These are phyloP conservation scores for Tulasnella sp. DNA, from an alignment of 768 basidiomycete genomes.

Conservation along the genomic window DNA sequence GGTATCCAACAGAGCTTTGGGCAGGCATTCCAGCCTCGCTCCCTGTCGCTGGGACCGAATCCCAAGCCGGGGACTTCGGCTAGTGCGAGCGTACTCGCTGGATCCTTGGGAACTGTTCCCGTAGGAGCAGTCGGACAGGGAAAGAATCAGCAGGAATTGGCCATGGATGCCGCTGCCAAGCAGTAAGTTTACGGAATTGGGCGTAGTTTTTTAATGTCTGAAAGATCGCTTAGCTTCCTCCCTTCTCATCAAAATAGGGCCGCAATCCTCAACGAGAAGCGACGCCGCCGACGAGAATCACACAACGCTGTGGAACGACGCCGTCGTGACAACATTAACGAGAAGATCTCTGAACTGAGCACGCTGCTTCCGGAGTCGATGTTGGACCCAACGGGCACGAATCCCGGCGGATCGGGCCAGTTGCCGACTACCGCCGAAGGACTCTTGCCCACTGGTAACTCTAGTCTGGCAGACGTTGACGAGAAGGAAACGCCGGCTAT, in stretches of 20 bases:
- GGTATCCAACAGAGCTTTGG: constrained; percentile 20
- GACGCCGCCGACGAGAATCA: constrained; percentile 69
- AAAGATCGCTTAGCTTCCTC: not conserved
- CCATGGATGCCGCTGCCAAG: constrained; percentile 33
- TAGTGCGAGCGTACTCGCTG: constrained; percentile 22
- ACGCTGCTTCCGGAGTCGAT: constrained; percentile 82
- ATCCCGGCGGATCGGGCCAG: constrained; percentile 28
- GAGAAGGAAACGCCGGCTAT: constrained; percentile 33
- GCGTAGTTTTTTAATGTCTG: too few species aligned
- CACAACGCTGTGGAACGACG: constrained; percentile 91
- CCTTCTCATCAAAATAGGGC: constrained; percentile 31
- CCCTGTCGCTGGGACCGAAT: constrained; percentile 28
- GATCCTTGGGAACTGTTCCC: constrained; percentile 24
- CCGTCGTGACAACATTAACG: constrained; percentile 87
- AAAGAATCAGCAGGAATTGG: constrained; percentile 2
- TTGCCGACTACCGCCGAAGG: not conserved
- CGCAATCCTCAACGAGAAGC: constrained; percentile 68
- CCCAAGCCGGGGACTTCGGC: constrained; percentile 32
- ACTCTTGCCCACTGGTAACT: constrained; percentile 18
- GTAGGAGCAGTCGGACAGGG: constrained; percentile 25
- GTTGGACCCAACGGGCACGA: constrained; percentile 43
- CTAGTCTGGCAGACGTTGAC: constrained; percentile 1
- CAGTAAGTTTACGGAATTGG: too few species aligned
- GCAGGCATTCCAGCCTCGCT: constrained; percentile 13
- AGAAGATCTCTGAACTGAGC: constrained; percentile 86